Evolutionary conservation across 73 alveolate genomes (phyloP), one percentile per base, ranked within the genome.

Genomic region (Tetrahymena borealis): DNA sequence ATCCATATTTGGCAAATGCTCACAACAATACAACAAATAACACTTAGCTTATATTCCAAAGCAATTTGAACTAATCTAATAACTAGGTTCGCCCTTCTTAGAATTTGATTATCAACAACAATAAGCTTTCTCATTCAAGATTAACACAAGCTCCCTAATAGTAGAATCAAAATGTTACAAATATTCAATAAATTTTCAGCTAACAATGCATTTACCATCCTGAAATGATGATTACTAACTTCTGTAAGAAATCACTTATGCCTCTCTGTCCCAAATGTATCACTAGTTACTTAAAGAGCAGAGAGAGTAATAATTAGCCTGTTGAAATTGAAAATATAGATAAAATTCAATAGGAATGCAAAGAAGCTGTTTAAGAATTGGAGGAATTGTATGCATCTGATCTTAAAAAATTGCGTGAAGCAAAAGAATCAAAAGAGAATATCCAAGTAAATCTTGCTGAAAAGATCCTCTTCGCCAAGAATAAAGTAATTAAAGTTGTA

Each of bases 261-360:
- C 95, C 95, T 39, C 93, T 93, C 12, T 93, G 95, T 39, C 95
- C 95, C 24, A 85, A 85, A 31, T 93, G 95, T 90, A 93, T 93
- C 11, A 85, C 95, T 31, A 39, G 39, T 33, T 92, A 93, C 43
- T 39, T 93, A 77, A 92, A 93, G 16, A 85, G 91, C 33, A 91
- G 91, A 11, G 78, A 90, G 91, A 79, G 91, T n/a, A 31, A 93
- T 38, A 92, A 92, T 2, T 78, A 93, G 39, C 91, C 60, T 93
- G 93, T 90, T 33, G 95, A 93, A 15, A 39, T 93, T 16, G 95
- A 60, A 39, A 93, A 91, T 32, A 92, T 93, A 0, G 95, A 93
- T 90, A 41, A 93, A 40, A 85, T 93, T 60, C 93, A 93, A 39
- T 60, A 79, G 18, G 93, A 93, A 90, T 79, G 93, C 24, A 38